Evolutionary conservation across 352 stramenopile species (phyloP).

Genomic region (Phytophthora meadii): DNA sequence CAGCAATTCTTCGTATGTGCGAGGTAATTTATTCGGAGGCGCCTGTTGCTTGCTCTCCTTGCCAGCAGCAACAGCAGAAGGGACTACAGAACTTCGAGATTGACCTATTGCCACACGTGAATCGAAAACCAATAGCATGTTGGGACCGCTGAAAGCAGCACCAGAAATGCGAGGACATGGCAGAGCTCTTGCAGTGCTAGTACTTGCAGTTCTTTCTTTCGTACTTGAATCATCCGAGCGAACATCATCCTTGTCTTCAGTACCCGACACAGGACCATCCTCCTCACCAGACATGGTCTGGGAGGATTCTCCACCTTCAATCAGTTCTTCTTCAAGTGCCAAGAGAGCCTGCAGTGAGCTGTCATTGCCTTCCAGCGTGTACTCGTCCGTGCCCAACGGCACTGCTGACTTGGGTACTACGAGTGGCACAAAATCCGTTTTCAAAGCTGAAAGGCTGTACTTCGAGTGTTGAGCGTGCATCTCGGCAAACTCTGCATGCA

Average conservation of each 20-base stretch:
- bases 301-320: slow-evolving; percentile 46
- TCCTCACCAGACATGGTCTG: slow-evolving; percentile 34
- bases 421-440: slow-evolving; percentile 77
- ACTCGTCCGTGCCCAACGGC: slow-evolving; percentile 68
- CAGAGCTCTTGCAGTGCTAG: slow-evolving; percentile 42
- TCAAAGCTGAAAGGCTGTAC: slow-evolving; percentile 76
- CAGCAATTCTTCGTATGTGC: slow-evolving; percentile 82
- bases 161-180: slow-evolving; percentile 84
- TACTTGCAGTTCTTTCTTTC: slow-evolving; percentile 22
- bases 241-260: slow-evolving; percentile 28
- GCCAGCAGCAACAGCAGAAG: slow-evolving; percentile 54
- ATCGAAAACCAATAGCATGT: slow-evolving; percentile 88
- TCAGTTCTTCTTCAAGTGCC: slow-evolving; percentile 76
- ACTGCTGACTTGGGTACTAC: slow-evolving; percentile 69
- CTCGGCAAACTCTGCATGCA: slow-evolving; percentile 43
- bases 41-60: slow-evolving; percentile 53
- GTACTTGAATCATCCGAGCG: slow-evolving; percentile 24
- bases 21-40: slow-evolving; percentile 58
- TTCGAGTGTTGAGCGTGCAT: slow-evolving; percentile 52
- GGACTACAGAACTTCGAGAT: slow-evolving; percentile 51
- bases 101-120: slow-evolving; percentile 83
- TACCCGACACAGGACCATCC: slow-evolving; percentile 19
- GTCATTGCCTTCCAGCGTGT: slow-evolving; percentile 58
- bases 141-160: slow-evolving; percentile 83
- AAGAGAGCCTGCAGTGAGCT: slow-evolving; percentile 58